These are phyloP conservation scores for Citropsis articulata DNA, from an alignment of 345 rosid genomes.

Conservation along the genomic window DNA sequence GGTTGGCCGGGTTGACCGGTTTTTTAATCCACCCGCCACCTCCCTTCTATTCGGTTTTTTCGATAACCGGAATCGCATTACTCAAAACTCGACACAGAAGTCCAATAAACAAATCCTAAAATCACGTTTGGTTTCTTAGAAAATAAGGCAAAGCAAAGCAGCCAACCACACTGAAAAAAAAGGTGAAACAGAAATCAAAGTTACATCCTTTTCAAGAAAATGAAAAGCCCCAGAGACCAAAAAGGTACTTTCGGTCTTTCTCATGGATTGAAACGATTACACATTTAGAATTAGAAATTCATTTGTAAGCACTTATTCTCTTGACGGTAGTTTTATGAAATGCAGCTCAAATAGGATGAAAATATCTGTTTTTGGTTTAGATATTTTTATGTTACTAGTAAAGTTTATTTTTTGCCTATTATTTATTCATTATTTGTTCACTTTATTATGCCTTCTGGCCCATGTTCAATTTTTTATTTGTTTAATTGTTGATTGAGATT, in stretches of 20 bases:
- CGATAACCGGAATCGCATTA: no score
- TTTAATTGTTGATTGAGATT: neutral
- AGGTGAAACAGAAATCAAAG: neutral
- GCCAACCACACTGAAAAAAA: neutral
- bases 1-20: no score
- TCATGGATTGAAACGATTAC: neutral
- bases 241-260: conserved; percentile 1
- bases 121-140: neutral
- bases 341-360: neutral
- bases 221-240: neutral
- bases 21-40: no score
- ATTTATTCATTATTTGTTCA: neutral
- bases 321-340: neutral
- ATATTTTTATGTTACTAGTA: neutral
- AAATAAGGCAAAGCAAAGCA: neutral
- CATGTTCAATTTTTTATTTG: no score
- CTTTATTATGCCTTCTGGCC: neutral
- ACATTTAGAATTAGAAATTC: neutral
- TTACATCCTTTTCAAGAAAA: neutral
- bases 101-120: neutral
- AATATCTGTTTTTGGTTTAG: neutral
- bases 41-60: no score
- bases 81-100: neutral
- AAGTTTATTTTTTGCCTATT: neutral
- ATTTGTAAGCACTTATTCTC: neutral